These are phyloP conservation scores for Solanum lignicaule DNA, from an alignment of 257 asterid species.

Conservation along the genomic window DNA sequence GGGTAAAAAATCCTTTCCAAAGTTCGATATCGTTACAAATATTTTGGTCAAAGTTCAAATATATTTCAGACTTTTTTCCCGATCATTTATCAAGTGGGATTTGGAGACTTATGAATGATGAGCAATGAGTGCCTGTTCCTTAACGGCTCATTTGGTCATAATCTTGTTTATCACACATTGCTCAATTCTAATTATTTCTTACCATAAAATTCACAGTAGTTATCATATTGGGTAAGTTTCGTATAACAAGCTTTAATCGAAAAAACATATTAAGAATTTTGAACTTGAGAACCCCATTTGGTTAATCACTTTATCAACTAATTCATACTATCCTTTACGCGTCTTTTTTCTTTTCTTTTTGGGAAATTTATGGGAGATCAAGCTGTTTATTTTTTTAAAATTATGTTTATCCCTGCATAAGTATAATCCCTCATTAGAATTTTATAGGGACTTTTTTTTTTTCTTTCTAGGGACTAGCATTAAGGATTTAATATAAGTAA, in stretches of 20 bases:
- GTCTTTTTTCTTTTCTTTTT: too few relatives aligned
- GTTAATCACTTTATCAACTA: neutral
- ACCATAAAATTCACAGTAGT: accelerated
- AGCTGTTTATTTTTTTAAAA: neutral
- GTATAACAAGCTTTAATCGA: accelerated
- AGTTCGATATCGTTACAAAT: too few relatives aligned
- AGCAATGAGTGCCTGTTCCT: too few relatives aligned
- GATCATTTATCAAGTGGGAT: too few relatives aligned
- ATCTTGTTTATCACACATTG: neutral
- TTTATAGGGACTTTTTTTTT: neutral
- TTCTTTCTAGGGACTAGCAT: neutral
- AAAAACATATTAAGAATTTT: neutral
- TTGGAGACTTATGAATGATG: neutral
- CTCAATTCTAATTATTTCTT: neutral
- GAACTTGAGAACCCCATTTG: neutral
- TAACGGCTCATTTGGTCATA: neutral
- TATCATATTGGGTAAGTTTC: neutral
- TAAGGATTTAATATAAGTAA: neutral
- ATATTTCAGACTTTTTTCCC: too few relatives aligned
- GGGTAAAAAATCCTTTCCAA: too few relatives aligned
- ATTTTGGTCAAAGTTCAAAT: too few relatives aligned
- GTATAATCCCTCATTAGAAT: neutral
- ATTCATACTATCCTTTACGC: neutral
- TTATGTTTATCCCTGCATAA: neutral
- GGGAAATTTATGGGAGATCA: neutral